Conservation (phyloP, 305 asterid genomes). For the Solanum hybrid region DNA sequence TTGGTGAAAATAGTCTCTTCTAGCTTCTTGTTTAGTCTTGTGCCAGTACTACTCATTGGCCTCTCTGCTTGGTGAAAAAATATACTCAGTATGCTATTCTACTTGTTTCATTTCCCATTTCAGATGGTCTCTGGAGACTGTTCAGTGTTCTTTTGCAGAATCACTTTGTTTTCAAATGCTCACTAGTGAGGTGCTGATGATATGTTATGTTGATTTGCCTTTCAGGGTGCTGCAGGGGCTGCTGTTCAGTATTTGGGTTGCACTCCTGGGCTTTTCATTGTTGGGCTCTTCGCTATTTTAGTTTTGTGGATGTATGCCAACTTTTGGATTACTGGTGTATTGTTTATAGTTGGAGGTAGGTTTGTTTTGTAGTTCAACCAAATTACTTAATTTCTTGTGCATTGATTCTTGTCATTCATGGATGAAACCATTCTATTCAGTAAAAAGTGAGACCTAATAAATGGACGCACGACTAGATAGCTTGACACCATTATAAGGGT, state of each 20-base stretch:
- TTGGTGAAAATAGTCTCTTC: not conserved
- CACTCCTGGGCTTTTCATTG: constrained; percentile 95
- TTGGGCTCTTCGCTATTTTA: constrained; percentile 83
- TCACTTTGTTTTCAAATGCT: not conserved
- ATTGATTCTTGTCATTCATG: not conserved
- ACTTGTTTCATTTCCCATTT: not conserved
- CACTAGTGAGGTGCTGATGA: not conserved
- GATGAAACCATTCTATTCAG: not conserved
- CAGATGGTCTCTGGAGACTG: not conserved
- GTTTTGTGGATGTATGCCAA: constrained; percentile 97
- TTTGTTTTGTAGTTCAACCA: not conserved
- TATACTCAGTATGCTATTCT: not conserved
- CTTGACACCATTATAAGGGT: not conserved
- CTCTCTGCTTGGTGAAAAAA: not conserved
- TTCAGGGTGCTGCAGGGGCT: constrained; percentile 91
- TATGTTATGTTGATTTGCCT: constrained; percentile 5
- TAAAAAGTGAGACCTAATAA: not conserved
- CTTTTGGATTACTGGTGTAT: constrained; percentile 94
- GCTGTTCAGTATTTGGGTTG: constrained; percentile 94
- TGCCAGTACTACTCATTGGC: not conserved
- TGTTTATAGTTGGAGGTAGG: constrained; percentile 96
- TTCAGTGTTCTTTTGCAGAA: not conserved
- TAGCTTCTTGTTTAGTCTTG: not conserved
- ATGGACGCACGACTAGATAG: not conserved
- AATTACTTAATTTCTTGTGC: constrained; percentile 2